These are phyloP conservation scores for Solanum piurae DNA, from an alignment of 257 asterid genomes.

Conservation along the genomic window DNA sequence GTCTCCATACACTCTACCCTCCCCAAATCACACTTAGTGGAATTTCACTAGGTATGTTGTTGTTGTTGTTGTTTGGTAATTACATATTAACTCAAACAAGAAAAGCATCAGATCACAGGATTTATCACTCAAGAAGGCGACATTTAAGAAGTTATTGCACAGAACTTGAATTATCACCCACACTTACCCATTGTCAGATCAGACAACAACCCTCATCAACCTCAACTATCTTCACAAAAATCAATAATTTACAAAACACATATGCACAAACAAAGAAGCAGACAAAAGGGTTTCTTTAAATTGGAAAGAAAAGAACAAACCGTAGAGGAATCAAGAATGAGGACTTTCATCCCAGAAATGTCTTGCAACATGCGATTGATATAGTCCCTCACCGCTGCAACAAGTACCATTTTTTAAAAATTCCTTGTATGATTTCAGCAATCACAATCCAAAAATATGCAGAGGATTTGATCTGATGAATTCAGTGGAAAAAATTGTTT, in stretches of 20 bases:
- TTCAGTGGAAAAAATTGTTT: background rate
- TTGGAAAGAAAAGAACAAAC: slow-evolving; percentile 8
- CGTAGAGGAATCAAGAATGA: slow-evolving; percentile 89
- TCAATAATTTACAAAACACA: background rate
- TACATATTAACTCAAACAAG: background rate
- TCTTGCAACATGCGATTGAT: slow-evolving; percentile 83
- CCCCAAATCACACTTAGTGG: background rate
- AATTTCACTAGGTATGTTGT: background rate
- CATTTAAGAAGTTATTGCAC: background rate
- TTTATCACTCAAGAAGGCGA: background rate
- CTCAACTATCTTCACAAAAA: background rate
- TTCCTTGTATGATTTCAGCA: background rate
- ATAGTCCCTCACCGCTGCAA: slow-evolving; percentile 65
- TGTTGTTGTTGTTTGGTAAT: background rate
- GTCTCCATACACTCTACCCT: background rate
- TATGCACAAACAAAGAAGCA: background rate
- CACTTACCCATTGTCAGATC: background rate
- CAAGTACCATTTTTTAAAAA: slow-evolving; percentile 38
- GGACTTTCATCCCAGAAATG: slow-evolving; percentile 95
- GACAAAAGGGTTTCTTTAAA: background rate
- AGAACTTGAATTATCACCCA: background rate
- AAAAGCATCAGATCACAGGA: background rate
- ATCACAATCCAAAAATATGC: background rate
- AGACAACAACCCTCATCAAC: background rate
- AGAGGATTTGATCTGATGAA: background rate